These are phyloP conservation scores for Gracilaria domingensis DNA, from an alignment of 23 red algal genomes.

Conservation along the genomic window DNA sequence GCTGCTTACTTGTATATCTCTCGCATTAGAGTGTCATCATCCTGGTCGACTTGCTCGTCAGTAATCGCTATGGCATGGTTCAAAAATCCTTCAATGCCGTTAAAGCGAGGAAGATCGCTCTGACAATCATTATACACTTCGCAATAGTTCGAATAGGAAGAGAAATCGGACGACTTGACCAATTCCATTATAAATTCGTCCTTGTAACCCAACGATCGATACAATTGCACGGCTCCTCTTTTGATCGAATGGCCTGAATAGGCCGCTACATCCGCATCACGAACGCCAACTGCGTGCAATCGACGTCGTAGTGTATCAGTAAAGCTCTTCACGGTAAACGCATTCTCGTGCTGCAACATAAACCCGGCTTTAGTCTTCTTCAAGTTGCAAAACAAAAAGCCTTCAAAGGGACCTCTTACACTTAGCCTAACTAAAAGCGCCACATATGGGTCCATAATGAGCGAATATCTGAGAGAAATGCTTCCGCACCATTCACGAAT, in stretches of 20 bases:
- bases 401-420: background rate
- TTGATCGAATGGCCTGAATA: slow-evolving; percentile 40
- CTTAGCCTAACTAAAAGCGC: background rate
- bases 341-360: background rate
- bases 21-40: no score
- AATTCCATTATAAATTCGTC: no score
- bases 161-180: background rate
- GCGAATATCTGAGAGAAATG: background rate
- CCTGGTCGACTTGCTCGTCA: no score
- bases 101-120: slow-evolving; percentile 14
- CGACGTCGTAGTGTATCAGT: background rate
- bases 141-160: slow-evolving; percentile 45
- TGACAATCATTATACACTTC: slow-evolving; percentile 51
- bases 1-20: no score
- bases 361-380: background rate
- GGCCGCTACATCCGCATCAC: background rate
- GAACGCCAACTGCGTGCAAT: background rate
- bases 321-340: background rate
- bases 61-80: background rate
- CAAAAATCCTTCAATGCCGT: background rate
- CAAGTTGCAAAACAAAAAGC: slow-evolving; percentile 16
- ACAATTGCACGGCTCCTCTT: slow-evolving; percentile 26
- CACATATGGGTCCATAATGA: slow-evolving; percentile 20
- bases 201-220: slow-evolving; percentile 13
- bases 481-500: slow-evolving; percentile 8